Evolutionary conservation across 768 basidiomycete genomes (phyloP), one percentile per base, ranked within the genome.

Genomic region (Floccularia luteovirens): DNA sequence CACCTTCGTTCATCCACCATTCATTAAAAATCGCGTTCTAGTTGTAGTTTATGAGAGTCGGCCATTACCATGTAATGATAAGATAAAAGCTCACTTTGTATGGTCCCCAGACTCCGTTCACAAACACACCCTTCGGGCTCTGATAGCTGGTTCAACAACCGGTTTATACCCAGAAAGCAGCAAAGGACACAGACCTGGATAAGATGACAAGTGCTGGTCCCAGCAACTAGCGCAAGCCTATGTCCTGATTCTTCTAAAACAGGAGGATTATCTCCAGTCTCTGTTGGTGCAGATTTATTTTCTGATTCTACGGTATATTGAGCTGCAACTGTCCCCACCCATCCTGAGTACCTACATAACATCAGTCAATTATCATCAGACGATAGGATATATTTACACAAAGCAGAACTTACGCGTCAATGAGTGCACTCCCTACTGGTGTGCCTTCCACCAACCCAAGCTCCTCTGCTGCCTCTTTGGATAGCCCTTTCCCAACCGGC

Each of bases 1-100:
- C 96, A 27, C 94, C 96, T 62, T 99, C 96, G 53, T 93, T 99
- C 91, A 97, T 96, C 96, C 94, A 99, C 84, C 90, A 93, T 13
- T 83, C 90, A 31, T 81, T 81, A 63, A 97, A 92, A 23, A 93
- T 73, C 4, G 90, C 82, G 53, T 97, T 83, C 77, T 88, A 48
- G 52, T 60, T 5, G 33, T 3, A 39, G 24, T 24, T n/a, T 19
- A 25, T n/a, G 33, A 39, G 10, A 8, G 13, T 38, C 8, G 16
- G 19, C 6, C 12, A 13, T 8, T 13, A 22, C 24, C 10, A n/a
- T 31, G 14, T 20, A 32, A 4, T 30, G 13, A 13, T 17, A 25
- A 30, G 4, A 47, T 48, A 24, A 33, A 13, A 13, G 22, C n/a
- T 2, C 49, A 79, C 83, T 62, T 75, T 84, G 58, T 90, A 91